Evolutionary conservation across 768 basidiomycete genomes (phyloP).

Genomic region (Auricularia cornea): DNA sequence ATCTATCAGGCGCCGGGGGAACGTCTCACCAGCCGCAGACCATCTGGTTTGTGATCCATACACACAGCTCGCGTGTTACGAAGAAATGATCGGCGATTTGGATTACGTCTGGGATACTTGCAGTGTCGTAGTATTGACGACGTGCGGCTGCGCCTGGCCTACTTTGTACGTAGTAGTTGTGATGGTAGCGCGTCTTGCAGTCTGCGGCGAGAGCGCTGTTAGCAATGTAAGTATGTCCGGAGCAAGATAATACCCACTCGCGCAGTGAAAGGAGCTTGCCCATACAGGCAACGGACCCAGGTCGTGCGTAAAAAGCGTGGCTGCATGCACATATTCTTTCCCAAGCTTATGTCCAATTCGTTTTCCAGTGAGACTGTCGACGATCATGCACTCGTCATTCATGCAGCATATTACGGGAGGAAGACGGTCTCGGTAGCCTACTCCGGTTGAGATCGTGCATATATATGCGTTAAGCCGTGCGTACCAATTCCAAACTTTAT

Average conservation of each 20-base stretch:
- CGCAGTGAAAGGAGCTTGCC: slow-evolving; percentile 19
- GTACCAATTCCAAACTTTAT: not conserved
- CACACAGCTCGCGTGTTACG: not conserved
- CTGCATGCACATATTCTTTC: not conserved
- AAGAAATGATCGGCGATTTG: not conserved
- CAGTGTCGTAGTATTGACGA: slow-evolving; percentile 14
- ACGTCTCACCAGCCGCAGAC: slow-evolving; percentile 10
- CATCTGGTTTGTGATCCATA: slow-evolving; percentile 10
- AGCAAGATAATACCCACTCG: slow-evolving; percentile 12
- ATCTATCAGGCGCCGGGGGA: not conserved
- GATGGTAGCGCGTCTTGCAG: slow-evolving; percentile 23
- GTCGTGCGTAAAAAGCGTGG: slow-evolving; percentile 17
- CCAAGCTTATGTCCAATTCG: not conserved
- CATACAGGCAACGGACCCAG: slow-evolving; percentile 19
- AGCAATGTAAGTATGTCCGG: not conserved
- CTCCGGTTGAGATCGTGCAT: not conserved
- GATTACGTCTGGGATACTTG: not conserved
- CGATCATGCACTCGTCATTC: not conserved
- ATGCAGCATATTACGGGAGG: not conserved
- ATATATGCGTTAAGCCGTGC: not conserved
- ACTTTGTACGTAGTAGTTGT: slow-evolving; percentile 19
- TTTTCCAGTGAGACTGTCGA: slow-evolving; percentile 8
- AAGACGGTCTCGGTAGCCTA: not conserved
- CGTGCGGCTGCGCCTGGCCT: slow-evolving; percentile 3
- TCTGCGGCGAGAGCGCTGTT: not conserved